Percentiles rank a stretch among this genome's conserved stretches.
Conservation (phyloP, 441 rosid genomes). For the Arabidopsis hybrid region DNA sequence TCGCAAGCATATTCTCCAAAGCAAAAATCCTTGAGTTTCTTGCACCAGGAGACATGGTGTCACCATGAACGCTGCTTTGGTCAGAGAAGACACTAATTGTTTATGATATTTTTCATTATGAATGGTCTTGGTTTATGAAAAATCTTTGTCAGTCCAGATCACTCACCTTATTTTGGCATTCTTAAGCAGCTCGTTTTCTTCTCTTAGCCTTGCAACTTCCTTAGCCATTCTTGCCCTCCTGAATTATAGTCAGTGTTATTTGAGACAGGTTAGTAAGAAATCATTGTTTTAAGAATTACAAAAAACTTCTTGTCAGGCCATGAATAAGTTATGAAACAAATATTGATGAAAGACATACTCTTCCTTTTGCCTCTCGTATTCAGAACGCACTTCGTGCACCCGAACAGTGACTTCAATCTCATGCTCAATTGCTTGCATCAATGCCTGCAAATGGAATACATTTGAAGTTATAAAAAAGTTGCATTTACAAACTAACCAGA, state of each 20-base stretch:
- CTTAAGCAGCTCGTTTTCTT: conserved; percentile 70
- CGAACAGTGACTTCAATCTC: conserved; percentile 94
- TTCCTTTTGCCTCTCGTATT: conserved; percentile 92
- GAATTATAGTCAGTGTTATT: conserved; percentile 31
- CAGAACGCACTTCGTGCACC: conserved; percentile 93
- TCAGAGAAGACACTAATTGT: conserved; percentile 24
- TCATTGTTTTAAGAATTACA: neutral
- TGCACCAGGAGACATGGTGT: conserved; percentile 95
- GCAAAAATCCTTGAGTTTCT: conserved; percentile 95
- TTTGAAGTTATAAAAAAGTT: conserved; percentile 20
- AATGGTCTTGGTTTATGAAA: neutral
- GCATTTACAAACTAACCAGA: conserved; percentile 22
- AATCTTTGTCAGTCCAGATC: conserved; percentile 15
- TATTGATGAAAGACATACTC: conserved; percentile 67
- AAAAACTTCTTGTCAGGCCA: conserved; percentile 3
- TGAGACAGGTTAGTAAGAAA: conserved; percentile 18
- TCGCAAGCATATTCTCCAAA: conserved; percentile 95
- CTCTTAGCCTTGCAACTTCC: conserved; percentile 84
- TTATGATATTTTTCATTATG: conserved; percentile 14
- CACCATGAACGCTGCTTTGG: conserved; percentile 60
- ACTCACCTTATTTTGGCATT: conserved; percentile 67
- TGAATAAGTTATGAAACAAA: conserved; percentile 17
- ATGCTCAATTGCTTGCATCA: conserved; percentile 93
- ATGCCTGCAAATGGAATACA: conserved; percentile 60
- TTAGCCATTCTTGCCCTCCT: conserved; percentile 96